Evolutionary conservation across 208 protist species (phyloP), one percentile per base, ranked within the genome.

Genomic region (Sergeia podlipaevii): DNA sequence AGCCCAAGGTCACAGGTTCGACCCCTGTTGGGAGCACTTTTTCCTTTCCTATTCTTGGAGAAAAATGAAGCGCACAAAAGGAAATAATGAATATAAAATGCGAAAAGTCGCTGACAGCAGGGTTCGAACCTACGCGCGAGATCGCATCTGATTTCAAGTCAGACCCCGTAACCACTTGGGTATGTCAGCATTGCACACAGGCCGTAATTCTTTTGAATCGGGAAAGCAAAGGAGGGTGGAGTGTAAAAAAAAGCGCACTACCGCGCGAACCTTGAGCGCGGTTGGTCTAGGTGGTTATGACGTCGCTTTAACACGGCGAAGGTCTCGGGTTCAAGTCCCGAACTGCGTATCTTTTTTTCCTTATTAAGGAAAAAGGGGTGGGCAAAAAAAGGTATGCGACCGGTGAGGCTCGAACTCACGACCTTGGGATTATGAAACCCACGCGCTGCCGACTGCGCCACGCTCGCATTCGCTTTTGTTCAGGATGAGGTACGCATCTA

Each of bases 361-460:
- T n/a, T n/a, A n/a, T n/a, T n/a, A n/a, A n/a, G n/a, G n/a, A n/a
- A n/a, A n/a, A n/a, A n/a, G 15, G 10, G 6, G 47, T 37, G 33
- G 10, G 33, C 11, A n/a, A 38, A 51, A 67, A 68, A 67, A 81
- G 33, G 38, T 45, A 48, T 77, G 70, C 70, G 65, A 75, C 57
- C 66, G 60, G 72, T 74, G 77, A 90, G 81, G 79, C 71, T 94
- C 81, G 87, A 90, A 93, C 89, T 95, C 79, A 95, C 89, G 85
- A 93, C 85, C 89, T 95, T 95, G 81, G 89, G 89, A 88, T 96
- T 96, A 96, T 96, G 89, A 96, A 70, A 92, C 89, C 85, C 81
- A 96, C 89, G 89, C 89, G 89, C 89, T 96, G 85, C 89, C 85
- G 89, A 93, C 89, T 93, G 89, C 89, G 89, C 89, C 80, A 96